Base-by-base conservation (phyloP, 352 stramenopile genomes). In the Phytophthora boehmeriae region DNA sequence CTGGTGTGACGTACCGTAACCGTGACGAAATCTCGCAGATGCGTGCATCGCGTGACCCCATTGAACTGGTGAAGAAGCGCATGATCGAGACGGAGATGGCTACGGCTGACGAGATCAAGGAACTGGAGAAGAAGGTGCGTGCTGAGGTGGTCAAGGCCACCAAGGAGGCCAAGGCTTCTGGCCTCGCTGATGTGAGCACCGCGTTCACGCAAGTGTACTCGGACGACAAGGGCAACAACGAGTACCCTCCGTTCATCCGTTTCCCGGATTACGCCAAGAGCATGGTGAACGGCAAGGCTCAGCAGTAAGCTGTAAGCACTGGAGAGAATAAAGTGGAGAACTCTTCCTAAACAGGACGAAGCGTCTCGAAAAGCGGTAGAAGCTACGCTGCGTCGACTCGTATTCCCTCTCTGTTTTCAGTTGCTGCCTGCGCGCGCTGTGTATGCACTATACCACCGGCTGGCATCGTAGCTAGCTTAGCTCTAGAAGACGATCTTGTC, bases 1-100 rank as follows among this genome's bases (percentile, higher is more conserved):
- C 98, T 11, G 98, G 98, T 56, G 98, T 99, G 38, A 99, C 98
- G 44, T 99, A 99, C 90, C 97, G 98, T 67, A 99, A 99, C 83
- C 94, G 97, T 66, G 98, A 99, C 61, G 98, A 99, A 83, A 99
- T 99, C 76, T 98, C 95, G 67, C 90, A 98, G 71, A 99, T 99
- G 68, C 92, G 98, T 68, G 93, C 97, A 34, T 98, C 97, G 63
- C 91, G 97, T 32, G 98, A 99, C 83, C 97, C 97, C 45, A 98
- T 99, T 73, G 97, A 99, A 80, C 96, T 96, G 70, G 89, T 99
- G 25, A 99, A 99, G 82, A 98, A 98, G 70, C 96, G 93, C 66
- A 73, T 99, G 56, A 82, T 99, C 27, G 93, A 99, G 68, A 75
- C 93, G 51, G 92, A 92, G 61, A 88, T 98, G 56, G 92, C 90